Percentiles rank a stretch among this genome's conserved stretches.
Conservation (phyloP, 371 early-diverging fungal genomes). For the Mucor plumbeus region DNA sequence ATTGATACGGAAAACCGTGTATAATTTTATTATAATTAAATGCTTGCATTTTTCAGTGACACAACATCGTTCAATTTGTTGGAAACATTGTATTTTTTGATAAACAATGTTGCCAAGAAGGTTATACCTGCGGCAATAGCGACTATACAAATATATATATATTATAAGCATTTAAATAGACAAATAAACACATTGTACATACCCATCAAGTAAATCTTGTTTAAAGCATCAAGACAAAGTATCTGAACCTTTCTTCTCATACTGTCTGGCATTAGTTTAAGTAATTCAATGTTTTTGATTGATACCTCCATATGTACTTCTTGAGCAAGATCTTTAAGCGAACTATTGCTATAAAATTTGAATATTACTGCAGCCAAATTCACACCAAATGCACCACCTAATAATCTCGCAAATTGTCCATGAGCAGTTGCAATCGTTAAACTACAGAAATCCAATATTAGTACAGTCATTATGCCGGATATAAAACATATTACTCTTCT, state of each 20-base stretch:
- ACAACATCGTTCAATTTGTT: neutral
- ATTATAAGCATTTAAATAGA: neutral
- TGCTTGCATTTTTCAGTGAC: neutral
- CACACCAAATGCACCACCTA: constrained; percentile 76
- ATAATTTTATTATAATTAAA: neutral
- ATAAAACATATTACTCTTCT: neutral
- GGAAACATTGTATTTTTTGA: neutral
- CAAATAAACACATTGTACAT: neutral
- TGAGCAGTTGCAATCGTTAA: constrained; percentile 20
- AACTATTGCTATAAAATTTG: constrained; percentile 41
- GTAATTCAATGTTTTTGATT: neutral
- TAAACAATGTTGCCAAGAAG: neutral
- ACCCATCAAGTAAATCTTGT: neutral
- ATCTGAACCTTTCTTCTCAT: neutral
- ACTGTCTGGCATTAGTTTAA: neutral
- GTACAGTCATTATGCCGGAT: neutral
- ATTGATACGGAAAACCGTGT: neutral
- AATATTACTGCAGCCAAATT: constrained; percentile 63
- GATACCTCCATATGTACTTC: neutral
- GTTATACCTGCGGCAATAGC: neutral
- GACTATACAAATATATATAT: neutral
- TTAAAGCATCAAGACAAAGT: neutral
- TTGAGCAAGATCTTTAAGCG: neutral
- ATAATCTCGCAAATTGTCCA: constrained; percentile 56
- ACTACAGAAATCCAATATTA: neutral